Evolutionary conservation across 148 eudicot genomes (phyloP).

Genomic region (Amaranthus cruentus): DNA sequence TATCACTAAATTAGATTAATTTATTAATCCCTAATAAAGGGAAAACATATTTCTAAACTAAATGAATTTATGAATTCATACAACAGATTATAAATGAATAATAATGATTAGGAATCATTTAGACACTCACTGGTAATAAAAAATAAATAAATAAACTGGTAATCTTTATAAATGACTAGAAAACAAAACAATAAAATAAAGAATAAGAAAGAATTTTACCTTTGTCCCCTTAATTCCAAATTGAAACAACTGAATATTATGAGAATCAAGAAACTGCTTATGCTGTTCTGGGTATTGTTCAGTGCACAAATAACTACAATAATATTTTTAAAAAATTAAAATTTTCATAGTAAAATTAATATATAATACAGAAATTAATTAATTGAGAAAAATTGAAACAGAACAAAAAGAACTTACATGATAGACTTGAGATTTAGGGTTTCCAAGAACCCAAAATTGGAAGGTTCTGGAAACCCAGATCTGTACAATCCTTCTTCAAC

Average conservation of each 20-base stretch:
- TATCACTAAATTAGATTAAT: no score
- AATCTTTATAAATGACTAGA: no score
- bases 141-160: no score
- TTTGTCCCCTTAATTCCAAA: constrained; percentile 87
- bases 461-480: constrained; percentile 69
- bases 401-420: constrained; percentile 36
- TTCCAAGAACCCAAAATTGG: constrained; percentile 49
- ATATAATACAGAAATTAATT: neutral
- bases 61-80: no score
- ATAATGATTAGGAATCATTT: no score
- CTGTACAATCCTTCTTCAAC: constrained; percentile 70
- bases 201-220: constrained; percentile 30
- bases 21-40: no score
- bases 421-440: constrained; percentile 66
- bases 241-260: constrained; percentile 54
- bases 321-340: neutral
- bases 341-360: neutral
- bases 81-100: no score
- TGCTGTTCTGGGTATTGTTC: constrained; percentile 75
- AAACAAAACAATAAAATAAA: neutral
- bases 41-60: no score
- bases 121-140: no score
- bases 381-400: neutral
- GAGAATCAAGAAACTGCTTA: constrained; percentile 44
- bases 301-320: constrained; percentile 58